Conservation (phyloP, 2,329 filamentous ascomycete genomes). For the Colletotrichum tanaceti region DNA sequence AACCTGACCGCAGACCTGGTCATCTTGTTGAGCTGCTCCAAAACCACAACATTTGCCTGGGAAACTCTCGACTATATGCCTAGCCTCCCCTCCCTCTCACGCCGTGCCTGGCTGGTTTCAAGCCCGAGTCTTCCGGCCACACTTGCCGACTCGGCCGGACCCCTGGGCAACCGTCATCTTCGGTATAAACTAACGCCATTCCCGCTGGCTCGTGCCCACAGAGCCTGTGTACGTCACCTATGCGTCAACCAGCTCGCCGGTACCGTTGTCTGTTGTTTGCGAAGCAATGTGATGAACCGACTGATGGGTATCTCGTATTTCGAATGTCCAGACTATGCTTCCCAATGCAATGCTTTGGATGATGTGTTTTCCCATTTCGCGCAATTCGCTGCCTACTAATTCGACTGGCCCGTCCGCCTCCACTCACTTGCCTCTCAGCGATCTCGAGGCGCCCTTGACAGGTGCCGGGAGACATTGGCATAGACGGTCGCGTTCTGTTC, state of each 20-base stretch:
- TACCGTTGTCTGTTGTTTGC: conserved; percentile 22
- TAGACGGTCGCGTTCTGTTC: conserved; percentile 66
- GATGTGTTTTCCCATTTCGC: conserved; percentile 9
- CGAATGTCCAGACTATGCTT: conserved; percentile 33
- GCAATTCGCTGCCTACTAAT: conserved; percentile 12
- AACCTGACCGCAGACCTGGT: conserved; percentile 5
- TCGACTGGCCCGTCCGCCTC: conserved; percentile 20
- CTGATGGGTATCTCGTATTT: conserved; percentile 39
- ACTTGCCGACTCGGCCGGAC: conserved; percentile 12
- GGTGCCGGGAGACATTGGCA: conserved; percentile 65
- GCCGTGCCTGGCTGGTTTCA: not conserved
- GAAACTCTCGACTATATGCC: conserved; percentile 13
- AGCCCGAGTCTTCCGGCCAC: conserved; percentile 33
- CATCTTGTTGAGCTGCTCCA: not conserved
- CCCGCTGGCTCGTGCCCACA: conserved; percentile 2
- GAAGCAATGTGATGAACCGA: conserved; percentile 38
- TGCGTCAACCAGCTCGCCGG: conserved; percentile 11
- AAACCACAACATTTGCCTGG: conserved; percentile 13
- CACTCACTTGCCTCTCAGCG: conserved; percentile 41
- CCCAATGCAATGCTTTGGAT: conserved; percentile 32
- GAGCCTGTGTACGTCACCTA: conserved; percentile 3
- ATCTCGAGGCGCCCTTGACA: conserved; percentile 61
- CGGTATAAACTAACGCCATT: conserved; percentile 20
- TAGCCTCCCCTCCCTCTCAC: conserved; percentile 24
- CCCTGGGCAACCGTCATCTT: conserved; percentile 8